Percentiles rank a stretch among this genome's conserved stretches.
Evolutionary conservation across 140 eudicot genomes (phyloP).

Genomic region (Ambrosia hybrid): DNA sequence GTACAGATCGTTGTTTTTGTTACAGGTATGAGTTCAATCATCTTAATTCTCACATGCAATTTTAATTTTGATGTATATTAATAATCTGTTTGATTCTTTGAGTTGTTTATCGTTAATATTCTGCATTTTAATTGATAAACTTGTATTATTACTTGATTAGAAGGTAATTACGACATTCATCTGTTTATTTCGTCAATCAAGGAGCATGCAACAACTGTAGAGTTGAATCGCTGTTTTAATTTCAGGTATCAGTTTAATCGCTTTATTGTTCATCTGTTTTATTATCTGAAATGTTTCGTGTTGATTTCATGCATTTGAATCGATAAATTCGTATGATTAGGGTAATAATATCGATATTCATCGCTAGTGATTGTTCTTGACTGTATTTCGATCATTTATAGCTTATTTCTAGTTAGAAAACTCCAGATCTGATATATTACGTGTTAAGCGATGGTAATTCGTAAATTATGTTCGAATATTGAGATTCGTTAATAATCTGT

Average conservation of each 20-base stretch:
- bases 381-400: conserved; percentile 10
- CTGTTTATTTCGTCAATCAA: background rate
- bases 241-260: background rate
- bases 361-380: conserved; percentile 1
- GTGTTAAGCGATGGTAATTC: background rate
- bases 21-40: conserved; percentile 20
- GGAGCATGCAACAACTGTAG: background rate
- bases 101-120: background rate
- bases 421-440: conserved; percentile 24
- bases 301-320: background rate
- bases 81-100: background rate
- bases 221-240: background rate
- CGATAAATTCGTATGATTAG: background rate
- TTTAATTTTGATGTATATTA: background rate
- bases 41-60: conserved; percentile 13
- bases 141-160: background rate
- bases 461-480: background rate
- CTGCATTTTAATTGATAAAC: background rate
- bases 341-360: background rate
- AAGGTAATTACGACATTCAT: too few relatives aligned
- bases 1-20: conserved; percentile 18
- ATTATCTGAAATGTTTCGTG: background rate
- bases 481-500: background rate
- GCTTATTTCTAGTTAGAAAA: background rate
- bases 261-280: background rate